Evolutionary conservation across 441 rosid genomes (phyloP), one percentile per base, ranked within the genome.

Genomic region (Rhodomyrtus psidioides): DNA sequence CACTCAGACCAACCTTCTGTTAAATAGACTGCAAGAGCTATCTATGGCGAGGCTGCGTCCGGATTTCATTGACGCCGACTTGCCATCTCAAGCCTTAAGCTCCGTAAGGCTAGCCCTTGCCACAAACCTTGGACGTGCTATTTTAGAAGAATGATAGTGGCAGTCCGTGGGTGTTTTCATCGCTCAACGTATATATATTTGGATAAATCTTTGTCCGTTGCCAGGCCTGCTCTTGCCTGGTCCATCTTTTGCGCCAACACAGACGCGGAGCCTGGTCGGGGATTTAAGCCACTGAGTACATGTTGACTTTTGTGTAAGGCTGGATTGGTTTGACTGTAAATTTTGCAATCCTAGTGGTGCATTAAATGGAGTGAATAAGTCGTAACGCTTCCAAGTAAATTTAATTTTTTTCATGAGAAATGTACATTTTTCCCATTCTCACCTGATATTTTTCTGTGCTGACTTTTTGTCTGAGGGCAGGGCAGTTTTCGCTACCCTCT

Each of bases 51-150:
- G 91, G 90, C 84, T 97, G 81, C 93, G 94, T 6, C 99, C 97
- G 17, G 96, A 91, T 85, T 94, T 92, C 86, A 65, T 93, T 21
- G 95, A 95, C 89, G 58, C 93, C 0, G 95, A 94, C 75, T 89
- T 94, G 90, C 94, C 96, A 15, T 82, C 95, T 39, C 90, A 93
- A 87, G 95, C 95, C 83, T 88, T 95, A 58, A 88, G 89, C 88
- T 91, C 95, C 15, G 96, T 95, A 46, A 94, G 96, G 89, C 91
- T 93, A 21, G 98, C 96, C 58, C 95, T 97, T 23, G 99, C 95
- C 28, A 91, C 92, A 83, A 97, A 94, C 88, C 96, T 96, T 15
- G 99, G 99, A 44, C 99, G 98, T 55, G 96, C 98, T 39, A 91
- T 94, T 88, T 90, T 95, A 9, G 94, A 92, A 82, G 99, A 96